phyloP scores from a whole-genome alignment of 2,329 filamentous ascomycete genomes.

The Penicillium palitans region DNA sequence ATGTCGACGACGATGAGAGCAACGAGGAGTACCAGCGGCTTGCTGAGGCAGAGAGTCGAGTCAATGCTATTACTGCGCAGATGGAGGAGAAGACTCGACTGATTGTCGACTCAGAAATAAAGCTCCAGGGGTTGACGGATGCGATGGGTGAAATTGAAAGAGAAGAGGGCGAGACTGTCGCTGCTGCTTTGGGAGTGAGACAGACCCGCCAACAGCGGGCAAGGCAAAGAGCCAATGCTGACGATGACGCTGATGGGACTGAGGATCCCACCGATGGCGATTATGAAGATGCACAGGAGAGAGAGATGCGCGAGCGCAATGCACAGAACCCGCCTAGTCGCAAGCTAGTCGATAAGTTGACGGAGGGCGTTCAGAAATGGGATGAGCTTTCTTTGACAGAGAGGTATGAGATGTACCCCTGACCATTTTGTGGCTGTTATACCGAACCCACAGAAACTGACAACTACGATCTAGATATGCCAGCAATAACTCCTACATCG shows the following conservation, averaged over 20 bases:
- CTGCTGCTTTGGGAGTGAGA: constrained; percentile 34
- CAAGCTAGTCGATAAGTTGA: constrained; percentile 38
- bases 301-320: constrained; percentile 31
- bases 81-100: constrained; percentile 60
- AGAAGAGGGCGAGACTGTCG: constrained; percentile 37
- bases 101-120: constrained; percentile 58
- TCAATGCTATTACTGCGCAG: constrained; percentile 53
- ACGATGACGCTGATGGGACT: constrained; percentile 34
- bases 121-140: constrained; percentile 47
- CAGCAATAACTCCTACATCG: constrained; percentile 59
- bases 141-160: constrained; percentile 46
- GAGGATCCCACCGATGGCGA: constrained; percentile 44
- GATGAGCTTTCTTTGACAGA: constrained; percentile 41
- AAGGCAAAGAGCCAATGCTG: constrained; percentile 23
- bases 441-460: constrained; percentile 20
- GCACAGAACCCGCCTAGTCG: constrained; percentile 35
- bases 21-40: constrained; percentile 40
- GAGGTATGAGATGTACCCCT: constrained; percentile 36
- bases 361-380: constrained; percentile 39
- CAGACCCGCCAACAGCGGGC: constrained; percentile 25
- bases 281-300: constrained; percentile 44
- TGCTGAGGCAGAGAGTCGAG: constrained; percentile 46
- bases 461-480: constrained; percentile 49
- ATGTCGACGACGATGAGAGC: constrained; percentile 25
- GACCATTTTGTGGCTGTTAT: constrained; percentile 18